Base-by-base conservation (phyloP, 331 rosid genomes). In the Rosa hybrid region DNA sequence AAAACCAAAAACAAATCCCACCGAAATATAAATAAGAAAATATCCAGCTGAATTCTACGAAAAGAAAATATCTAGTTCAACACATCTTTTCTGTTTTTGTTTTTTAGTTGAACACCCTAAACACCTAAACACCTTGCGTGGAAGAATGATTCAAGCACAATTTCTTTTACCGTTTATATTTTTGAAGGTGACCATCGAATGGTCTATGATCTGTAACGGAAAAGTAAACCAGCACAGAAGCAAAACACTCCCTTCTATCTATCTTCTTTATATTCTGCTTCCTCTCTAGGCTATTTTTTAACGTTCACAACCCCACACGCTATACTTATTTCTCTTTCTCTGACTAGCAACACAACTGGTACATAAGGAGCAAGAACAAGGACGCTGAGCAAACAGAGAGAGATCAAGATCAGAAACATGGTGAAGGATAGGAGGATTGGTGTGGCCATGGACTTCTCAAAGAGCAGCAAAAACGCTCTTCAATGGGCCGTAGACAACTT, bases 381-480 rank as follows among this genome's bases (percentile, higher is more conserved):
- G 68, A 41, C 48, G 30, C 64, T 8, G 20, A 63, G 34, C 46
- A 48, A 8, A 12, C 7, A 46, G 45, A 83, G 71, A 42, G n/a
- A 38, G 71, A 25, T 10, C 48, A 34, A 84, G 30, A 67, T 16
- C 49, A 71, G 45, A 67, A 13, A 46, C 81, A 95, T 95, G 99
- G 96, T 11, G 17, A 88, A 89, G 84, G 97, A 91, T 81, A 86
- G 94, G 82, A 90, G 74, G 63, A 56, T 95, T 21, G 99, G 98
- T 0, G 93, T 95, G 41, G 98, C 98, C 71, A 59, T 93, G 75
- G 98, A 92, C 74, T 95, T 91, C 84, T 92, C 98, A 4, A 80
- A 74, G 82, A 90, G 91, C 86, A 95, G 99, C 90, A 95, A 90
- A 74, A 87, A 86, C 85, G 98, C 97, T 80, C 89, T 95, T 2